phyloP scores from a whole-genome alignment of 1,139 yeast genomes.

The Saccharomyces hybrid region DNA sequence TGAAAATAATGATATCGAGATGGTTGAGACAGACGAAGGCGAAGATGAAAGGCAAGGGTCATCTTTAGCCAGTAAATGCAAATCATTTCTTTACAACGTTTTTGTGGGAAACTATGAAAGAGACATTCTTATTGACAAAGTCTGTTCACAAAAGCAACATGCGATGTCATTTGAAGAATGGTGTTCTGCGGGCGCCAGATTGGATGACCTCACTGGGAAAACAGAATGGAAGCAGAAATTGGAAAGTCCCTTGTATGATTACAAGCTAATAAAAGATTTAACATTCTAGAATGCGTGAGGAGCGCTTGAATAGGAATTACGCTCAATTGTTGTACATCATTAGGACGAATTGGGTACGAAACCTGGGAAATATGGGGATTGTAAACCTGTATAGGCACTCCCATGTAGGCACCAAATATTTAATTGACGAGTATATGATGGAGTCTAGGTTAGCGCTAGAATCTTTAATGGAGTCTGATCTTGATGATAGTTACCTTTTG shows the following conservation, averaged over 20 bases:
- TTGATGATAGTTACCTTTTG: constrained; percentile 66
- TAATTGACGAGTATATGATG: constrained; percentile 76
- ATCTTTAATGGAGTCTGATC: constrained; percentile 36
- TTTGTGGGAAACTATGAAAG: constrained; percentile 18
- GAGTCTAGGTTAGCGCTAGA: constrained; percentile 66
- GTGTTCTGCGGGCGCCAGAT: constrained; percentile 52
- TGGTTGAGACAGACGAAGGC: neutral
- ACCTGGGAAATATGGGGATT: constrained; percentile 85
- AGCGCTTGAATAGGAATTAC: constrained; percentile 52
- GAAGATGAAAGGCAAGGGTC: neutral
- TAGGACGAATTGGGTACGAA: constrained; percentile 78
- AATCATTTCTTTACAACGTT: constrained; percentile 9
- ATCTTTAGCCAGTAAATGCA: constrained; percentile 3
- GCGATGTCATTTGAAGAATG: constrained; percentile 68
- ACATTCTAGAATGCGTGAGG: constrained; percentile 51
- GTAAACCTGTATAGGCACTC: constrained; percentile 68
- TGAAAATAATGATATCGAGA: neutral
- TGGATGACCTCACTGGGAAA: constrained; percentile 55
- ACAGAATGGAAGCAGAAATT: constrained; percentile 63
- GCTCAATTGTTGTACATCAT: constrained; percentile 59
- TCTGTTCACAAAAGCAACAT: constrained; percentile 45
- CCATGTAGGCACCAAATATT: constrained; percentile 73
- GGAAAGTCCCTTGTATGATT: constrained; percentile 65
- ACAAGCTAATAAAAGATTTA: constrained; percentile 47
- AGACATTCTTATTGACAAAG: constrained; percentile 27